A percentile compares a stretch with the other conserved stretches of the same genome.
These are phyloP conservation scores for Evansstolkia leycettana DNA, from an alignment of 495 filamentous ascomycete genomes.

Conservation along the genomic window DNA sequence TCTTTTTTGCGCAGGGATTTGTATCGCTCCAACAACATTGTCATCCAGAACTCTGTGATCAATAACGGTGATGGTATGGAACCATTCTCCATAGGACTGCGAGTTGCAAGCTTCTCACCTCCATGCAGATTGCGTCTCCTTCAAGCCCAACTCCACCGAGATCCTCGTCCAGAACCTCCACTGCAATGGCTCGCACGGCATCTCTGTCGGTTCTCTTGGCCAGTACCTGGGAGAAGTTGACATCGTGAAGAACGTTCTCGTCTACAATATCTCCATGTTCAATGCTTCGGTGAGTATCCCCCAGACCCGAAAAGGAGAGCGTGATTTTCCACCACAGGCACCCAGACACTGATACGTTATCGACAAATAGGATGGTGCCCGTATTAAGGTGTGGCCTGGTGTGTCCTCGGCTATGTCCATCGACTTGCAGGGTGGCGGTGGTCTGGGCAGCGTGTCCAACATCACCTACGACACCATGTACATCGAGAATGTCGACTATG, in stretches of 20 bases:
- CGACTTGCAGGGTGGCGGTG: slow-evolving; percentile 51
- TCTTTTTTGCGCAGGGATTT: slow-evolving; percentile 44
- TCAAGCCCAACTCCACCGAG: slow-evolving; percentile 68
- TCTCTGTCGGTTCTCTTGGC: slow-evolving; percentile 55
- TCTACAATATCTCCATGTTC: slow-evolving; percentile 56
- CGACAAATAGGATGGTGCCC: slow-evolving; percentile 41
- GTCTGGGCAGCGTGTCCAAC: slow-evolving; percentile 40
- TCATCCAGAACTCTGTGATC: slow-evolving; percentile 57
- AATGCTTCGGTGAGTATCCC: slow-evolving; percentile 36
- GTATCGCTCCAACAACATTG: slow-evolving; percentile 48
- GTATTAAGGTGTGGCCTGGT: slow-evolving; percentile 62
- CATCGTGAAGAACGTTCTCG: slow-evolving; percentile 52
- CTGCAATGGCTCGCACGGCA: slow-evolving; percentile 66
- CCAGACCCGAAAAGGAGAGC: neutral
- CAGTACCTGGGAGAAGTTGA: slow-evolving; percentile 53
- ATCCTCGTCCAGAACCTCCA: slow-evolving; percentile 57
- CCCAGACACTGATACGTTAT: neutral
- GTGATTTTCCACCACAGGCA: neutral
- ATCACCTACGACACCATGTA: slow-evolving; percentile 45
- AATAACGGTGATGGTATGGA: slow-evolving; percentile 51
- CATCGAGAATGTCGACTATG: slow-evolving; percentile 49
- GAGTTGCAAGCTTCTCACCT: too few species aligned
- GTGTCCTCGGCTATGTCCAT: slow-evolving; percentile 33
- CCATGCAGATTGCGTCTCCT: slow-evolving; percentile 53
- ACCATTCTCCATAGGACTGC: too few species aligned